Evolutionary conservation across 768 basidiomycete genomes (phyloP), one percentile per base, ranked within the genome.

Genomic region (Candolleomyces efflorescens): DNA sequence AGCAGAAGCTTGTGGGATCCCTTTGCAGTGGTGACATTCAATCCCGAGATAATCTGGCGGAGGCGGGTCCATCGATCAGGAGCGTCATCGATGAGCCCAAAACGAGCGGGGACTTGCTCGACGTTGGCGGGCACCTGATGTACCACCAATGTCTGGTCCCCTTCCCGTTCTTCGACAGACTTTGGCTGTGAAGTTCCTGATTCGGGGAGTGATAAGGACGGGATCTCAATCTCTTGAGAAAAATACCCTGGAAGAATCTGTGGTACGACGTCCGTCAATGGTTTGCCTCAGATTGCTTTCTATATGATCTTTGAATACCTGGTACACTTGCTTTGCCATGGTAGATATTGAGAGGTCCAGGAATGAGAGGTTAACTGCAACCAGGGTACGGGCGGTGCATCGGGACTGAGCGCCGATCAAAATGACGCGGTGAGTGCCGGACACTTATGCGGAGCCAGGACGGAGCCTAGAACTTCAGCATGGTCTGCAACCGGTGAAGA

Each of bases 1-100:
- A 86, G 81, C 55, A 91, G 72, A 12, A 88, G 73, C 63, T 90
- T 92, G 71, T 85, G 86, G 11, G 69, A 69, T 5, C 36, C 54
- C 10, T 54, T 41, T 22, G 73, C 51, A 15, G 9, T 37, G 1
- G 69, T 67, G 1, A 81, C 76, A 57, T 87, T 86, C 56, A 90
- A 66, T n/a, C 68, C 58, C 5, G 67, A 56, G n/a, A 91, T 68
- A 9, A 72, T 62, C 0, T 61, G 51, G 23, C 68, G 63, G 57
- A 89, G 76, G 6, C 61, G 75, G 5, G 60, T 54, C 87, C 88
- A 89, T 26, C 83, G 68, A 18, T 79, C 69, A 0, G 71, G 50
- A 0, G 78, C 73, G 7, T 71, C 63, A 54, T 88, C 85, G 12
- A 82, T 60, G 15, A 89, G 75, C 15, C 86, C 87, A 53, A 89